Percentiles rank a stretch among this genome's conserved stretches.
phyloP scores from a whole-genome alignment of 2,329 filamentous ascomycete genomes.

The Biscogniauxia marginata region DNA sequence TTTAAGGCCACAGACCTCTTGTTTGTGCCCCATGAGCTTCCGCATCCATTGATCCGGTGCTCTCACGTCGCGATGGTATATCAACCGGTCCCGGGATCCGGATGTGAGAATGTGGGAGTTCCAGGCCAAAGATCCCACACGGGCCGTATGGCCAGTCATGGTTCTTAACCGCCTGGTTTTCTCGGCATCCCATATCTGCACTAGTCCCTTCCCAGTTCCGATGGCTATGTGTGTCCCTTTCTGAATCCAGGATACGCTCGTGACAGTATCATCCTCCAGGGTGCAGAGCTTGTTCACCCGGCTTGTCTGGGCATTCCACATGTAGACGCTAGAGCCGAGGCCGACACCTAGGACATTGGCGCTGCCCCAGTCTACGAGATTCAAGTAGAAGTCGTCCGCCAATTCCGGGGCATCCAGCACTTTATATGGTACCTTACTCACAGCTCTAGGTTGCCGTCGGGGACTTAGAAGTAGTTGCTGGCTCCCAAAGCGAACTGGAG shows the following conservation, averaged over 20 bases:
- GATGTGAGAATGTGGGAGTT: constrained; percentile 97
- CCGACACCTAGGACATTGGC: constrained; percentile 93
- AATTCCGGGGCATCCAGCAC: constrained; percentile 94
- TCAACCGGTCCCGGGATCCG: constrained; percentile 87
- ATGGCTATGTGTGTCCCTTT: constrained; percentile 94
- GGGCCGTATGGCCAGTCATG: constrained; percentile 93
- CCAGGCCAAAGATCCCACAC: constrained; percentile 94
- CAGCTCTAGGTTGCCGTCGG: constrained; percentile 80
- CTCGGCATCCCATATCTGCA: constrained; percentile 97
- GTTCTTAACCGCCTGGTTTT: constrained; percentile 80
- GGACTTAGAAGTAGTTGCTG: constrained; percentile 92
- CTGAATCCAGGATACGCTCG: constrained; percentile 98
- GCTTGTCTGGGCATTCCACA: constrained; percentile 94
- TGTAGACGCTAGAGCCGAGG: constrained; percentile 89
- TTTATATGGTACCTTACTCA: constrained; percentile 97
- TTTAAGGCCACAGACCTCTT: constrained; percentile 93
- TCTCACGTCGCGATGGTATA: constrained; percentile 93
- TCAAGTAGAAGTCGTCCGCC: constrained; percentile 96
- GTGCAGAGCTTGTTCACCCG: constrained; percentile 93
- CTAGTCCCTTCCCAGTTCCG: constrained; percentile 88
- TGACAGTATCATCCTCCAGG: constrained; percentile 88
- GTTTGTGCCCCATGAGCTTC: constrained; percentile 90
- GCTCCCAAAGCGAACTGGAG: constrained; percentile 87
- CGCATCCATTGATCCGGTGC: constrained; percentile 86
- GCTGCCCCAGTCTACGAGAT: constrained; percentile 96